phyloP scores from a whole-genome alignment of 805 yeast genomes.

The Wickerhamomyces pijperi region DNA sequence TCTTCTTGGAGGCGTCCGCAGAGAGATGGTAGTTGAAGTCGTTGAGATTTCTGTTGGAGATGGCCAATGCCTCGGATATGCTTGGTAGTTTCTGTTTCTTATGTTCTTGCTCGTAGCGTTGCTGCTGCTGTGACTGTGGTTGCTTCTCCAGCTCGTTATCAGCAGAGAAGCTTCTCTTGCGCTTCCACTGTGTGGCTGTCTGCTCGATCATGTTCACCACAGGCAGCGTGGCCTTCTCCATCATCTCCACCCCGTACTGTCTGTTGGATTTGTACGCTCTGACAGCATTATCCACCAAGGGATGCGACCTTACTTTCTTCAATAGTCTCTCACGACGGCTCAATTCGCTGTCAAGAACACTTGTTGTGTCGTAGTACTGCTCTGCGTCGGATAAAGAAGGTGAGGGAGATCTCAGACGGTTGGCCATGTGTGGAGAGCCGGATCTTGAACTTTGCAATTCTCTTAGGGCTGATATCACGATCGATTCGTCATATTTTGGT shows the following conservation, averaged over 20 bases:
- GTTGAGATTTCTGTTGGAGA: conserved; percentile 24
- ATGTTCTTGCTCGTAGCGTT: background rate
- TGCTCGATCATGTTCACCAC: conserved; percentile 37
- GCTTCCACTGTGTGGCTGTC: conserved; percentile 20
- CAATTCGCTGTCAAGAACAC: background rate
- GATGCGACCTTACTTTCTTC: conserved; percentile 29
- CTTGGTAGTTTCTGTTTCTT: conserved; percentile 23
- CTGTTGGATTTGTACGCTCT: conserved; percentile 28
- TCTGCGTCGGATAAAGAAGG: background rate
- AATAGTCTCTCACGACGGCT: conserved; percentile 21
- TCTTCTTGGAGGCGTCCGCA: conserved; percentile 62
- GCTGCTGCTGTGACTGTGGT: too few species aligned
- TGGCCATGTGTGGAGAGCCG: background rate
- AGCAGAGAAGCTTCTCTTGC: conserved; percentile 26
- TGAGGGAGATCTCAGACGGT: background rate
- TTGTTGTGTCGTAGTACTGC: background rate
- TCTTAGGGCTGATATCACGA: background rate
- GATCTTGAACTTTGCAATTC: background rate
- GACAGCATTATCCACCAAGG: conserved; percentile 21
- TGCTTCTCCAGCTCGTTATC: background rate
- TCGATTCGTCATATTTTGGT: background rate
- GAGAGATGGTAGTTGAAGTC: conserved; percentile 31
- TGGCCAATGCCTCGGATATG: conserved; percentile 24
- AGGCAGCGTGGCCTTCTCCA: conserved; percentile 44
- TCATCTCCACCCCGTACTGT: conserved; percentile 50